Evolutionary conservation across 768 basidiomycete genomes (phyloP).

Genomic region (Termitomyces eurrhizus): DNA sequence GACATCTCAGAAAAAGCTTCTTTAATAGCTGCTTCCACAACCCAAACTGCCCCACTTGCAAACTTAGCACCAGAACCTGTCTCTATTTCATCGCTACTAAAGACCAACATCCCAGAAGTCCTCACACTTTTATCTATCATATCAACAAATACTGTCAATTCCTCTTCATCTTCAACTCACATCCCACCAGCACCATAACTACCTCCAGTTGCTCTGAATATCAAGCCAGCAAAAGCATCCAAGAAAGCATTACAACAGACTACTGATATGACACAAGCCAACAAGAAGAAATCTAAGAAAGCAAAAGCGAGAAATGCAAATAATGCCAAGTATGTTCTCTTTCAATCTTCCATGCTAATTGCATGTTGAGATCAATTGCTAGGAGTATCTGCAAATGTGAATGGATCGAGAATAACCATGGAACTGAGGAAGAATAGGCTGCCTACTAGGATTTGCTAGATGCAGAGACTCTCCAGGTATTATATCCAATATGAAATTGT

Average conservation of each 20-base stretch:
- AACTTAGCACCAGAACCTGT: no score
- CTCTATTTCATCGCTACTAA: no score
- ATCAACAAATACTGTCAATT: neutral
- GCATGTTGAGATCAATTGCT: neutral
- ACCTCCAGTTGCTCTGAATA: neutral
- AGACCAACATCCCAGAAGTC: neutral
- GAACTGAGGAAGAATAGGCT: neutral
- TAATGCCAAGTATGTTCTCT: neutral
- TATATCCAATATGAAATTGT: neutral
- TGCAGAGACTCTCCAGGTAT: neutral
- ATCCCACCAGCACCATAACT: neutral
- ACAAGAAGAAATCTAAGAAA: neutral
- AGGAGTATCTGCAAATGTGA: constrained; percentile 1
- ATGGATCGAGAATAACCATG: neutral
- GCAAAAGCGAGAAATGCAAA: neutral
- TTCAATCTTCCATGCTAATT: neutral
- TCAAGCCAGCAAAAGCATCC: neutral
- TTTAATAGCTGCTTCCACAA: neutral
- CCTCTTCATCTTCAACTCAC: neutral
- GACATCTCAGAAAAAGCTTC: neutral
- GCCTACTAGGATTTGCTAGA: neutral
- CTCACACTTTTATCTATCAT: neutral
- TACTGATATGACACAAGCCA: neutral
- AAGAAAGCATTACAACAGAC: neutral
- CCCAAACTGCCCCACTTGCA: neutral